These are phyloP conservation scores for Colletotrichum camelliae DNA, from an alignment of 2,329 filamentous ascomycete genomes.

Conservation along the genomic window DNA sequence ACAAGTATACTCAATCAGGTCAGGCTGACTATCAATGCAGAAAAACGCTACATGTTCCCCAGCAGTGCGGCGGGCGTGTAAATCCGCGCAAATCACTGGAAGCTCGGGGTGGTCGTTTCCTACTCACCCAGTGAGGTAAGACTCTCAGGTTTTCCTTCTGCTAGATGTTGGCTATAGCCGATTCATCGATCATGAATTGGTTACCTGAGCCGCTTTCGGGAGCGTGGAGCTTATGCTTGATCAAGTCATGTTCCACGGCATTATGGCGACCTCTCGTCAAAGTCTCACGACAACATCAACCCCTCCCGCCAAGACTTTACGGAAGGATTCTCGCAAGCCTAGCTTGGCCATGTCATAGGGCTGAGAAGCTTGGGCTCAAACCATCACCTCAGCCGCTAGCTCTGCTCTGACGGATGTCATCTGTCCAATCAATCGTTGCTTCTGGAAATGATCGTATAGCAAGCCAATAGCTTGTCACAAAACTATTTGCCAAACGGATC, in stretches of 20 bases:
- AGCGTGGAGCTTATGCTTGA: background rate
- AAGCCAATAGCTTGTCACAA: background rate
- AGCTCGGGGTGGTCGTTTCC: background rate
- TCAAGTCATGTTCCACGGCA: background rate
- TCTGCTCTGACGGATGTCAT: background rate
- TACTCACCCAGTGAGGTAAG: background rate
- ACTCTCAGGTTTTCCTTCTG: background rate
- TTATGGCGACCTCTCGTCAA: background rate
- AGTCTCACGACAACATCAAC: background rate
- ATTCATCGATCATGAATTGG: background rate
- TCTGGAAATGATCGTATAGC: constrained; percentile 3
- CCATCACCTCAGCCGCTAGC: background rate
- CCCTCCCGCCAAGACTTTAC: background rate
- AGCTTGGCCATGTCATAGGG: constrained; percentile 3
- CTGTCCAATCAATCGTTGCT: background rate
- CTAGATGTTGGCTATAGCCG: background rate
- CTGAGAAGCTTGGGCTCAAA: background rate
- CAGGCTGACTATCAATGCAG: background rate
- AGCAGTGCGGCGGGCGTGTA: background rate
- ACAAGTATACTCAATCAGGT: background rate
- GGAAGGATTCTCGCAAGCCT: background rate
- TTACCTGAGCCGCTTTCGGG: background rate
- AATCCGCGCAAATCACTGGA: background rate
- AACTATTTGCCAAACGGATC: background rate
- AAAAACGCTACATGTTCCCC: background rate